Evolutionary conservation across 208 protist genomes (phyloP), one percentile per base, ranked within the genome.

Genomic region (Trypanosoma vivax): DNA sequence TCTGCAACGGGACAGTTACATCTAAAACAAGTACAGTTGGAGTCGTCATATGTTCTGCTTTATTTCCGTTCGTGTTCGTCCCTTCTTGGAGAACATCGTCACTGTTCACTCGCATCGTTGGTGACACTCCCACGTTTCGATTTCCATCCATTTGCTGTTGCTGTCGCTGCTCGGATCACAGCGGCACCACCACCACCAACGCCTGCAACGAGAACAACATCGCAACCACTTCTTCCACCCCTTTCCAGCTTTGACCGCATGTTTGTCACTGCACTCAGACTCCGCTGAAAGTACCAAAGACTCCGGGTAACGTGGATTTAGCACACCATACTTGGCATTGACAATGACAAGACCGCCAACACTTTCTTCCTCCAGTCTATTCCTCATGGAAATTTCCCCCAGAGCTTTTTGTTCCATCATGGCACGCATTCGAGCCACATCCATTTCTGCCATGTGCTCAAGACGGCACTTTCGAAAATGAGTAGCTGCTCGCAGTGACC

Each of bases 1-100:
- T 88, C 60, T 94, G 88, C 41, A 94, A 49, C n/a, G 83, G 73
- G 23, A 90, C 59, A 3, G 88, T 94, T 5, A 94, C 88, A 37
- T 94, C 88, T n/a, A 92, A 42, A 3, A 73, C 61, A 19, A 88
- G 72, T 7, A 55, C 5, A 37, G 86, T 70, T 21, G 81, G 73
- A 16, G 33, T n/a, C n/a, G n/a, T n/a, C n/a, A n/a, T n/a, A 38
- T 48, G 70, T 67, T 0, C 31, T 48, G n/a, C 60, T 50, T 9
- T 71, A 41, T 5, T 65, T 33, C 41, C 76, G 65, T 39, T 67
- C 28, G 9, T 18, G 39, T 33, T 65, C 53, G 46, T 49, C 51
- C 21, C 40, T 43, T 43, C 23, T 43, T 19, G n/a, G n/a, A n/a
- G n/a, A n/a, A n/a, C n/a, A 37, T 13, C 33, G 10, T 13, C 13